A percentile compares a stretch with the other conserved stretches of the same genome.
phyloP scores from a whole-genome alignment of 1,284 basidiomycete genomes.

The Sanghuangporus weigelae region DNA sequence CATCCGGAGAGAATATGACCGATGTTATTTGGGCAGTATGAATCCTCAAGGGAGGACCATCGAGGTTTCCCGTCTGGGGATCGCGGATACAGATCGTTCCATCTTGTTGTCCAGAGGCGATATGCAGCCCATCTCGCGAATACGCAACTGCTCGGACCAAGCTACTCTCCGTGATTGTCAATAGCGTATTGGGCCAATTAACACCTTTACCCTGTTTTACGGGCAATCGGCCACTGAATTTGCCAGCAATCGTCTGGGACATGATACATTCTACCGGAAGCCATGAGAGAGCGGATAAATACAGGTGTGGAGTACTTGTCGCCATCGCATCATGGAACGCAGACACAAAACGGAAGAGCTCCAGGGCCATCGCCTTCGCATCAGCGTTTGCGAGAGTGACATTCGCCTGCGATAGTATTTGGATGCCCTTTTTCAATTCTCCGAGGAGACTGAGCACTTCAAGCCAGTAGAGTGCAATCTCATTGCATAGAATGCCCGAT shows the following conservation, averaged over 20 bases:
- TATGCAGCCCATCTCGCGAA: slow-evolving; percentile 10
- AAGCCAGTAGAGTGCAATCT: slow-evolving; percentile 3
- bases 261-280: slow-evolving; percentile 16
- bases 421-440: slow-evolving; percentile 3
- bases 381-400: background rate
- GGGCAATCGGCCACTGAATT: background rate
- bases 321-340: slow-evolving; percentile 18
- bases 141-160: slow-evolving; percentile 9
- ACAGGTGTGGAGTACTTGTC: slow-evolving; percentile 22
- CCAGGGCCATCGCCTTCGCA: background rate
- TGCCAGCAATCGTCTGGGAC: background rate
- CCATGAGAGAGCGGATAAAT: slow-evolving; percentile 23
- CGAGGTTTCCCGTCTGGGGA: background rate
- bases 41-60: slow-evolving; percentile 1
- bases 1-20: slow-evolving; percentile 20
- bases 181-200: background rate
- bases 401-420: background rate
- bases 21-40: slow-evolving; percentile 17
- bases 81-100: slow-evolving; percentile 8
- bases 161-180: background rate
- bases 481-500: background rate
- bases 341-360: slow-evolving; percentile 19
- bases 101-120: slow-evolving; percentile 13
- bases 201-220: background rate
- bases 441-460: slow-evolving; percentile 8